Percentiles rank a stretch among this genome's conserved stretches.
Evolutionary conservation across 805 yeast species (phyloP).

Genomic region (Suhomyces xylopsoci): DNA sequence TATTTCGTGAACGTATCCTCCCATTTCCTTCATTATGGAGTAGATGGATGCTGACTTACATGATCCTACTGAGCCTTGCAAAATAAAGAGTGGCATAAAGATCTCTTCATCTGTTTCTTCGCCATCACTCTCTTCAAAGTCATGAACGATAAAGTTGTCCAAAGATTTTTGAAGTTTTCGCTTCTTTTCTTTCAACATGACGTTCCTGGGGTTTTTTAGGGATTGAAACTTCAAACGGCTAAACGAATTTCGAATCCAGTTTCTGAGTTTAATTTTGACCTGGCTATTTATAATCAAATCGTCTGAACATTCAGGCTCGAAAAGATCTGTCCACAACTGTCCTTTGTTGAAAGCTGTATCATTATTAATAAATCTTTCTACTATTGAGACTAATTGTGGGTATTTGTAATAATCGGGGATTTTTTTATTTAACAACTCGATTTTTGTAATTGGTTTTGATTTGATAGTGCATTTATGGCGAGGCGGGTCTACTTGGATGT

Average conservation of each 20-base stretch:
- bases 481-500: not conserved
- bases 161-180: constrained; percentile 18
- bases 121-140: constrained; percentile 18
- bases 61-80: constrained; percentile 68
- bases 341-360: not conserved
- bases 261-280: constrained; percentile 20
- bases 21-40: constrained; percentile 57
- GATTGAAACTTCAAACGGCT: constrained; percentile 25
- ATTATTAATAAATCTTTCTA: constrained; percentile 7
- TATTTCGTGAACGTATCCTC: constrained; percentile 77
- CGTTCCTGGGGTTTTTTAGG: constrained; percentile 31
- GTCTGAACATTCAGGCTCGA: constrained; percentile 34
- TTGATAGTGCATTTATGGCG: not conserved
- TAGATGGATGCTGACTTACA: constrained; percentile 78
- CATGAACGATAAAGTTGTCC: constrained; percentile 41
- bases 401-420: constrained; percentile 10
- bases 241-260: constrained; percentile 45
- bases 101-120: constrained; percentile 33
- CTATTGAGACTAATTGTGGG: constrained; percentile 11
- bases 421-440: constrained; percentile 2
- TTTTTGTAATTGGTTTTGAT: not conserved
- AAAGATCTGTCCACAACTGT: constrained; percentile 44
- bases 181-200: constrained; percentile 24
- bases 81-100: constrained; percentile 60
- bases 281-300: constrained; percentile 33